Conservation (phyloP, 1,284 basidiomycete genomes). For the Somion occarium region DNA sequence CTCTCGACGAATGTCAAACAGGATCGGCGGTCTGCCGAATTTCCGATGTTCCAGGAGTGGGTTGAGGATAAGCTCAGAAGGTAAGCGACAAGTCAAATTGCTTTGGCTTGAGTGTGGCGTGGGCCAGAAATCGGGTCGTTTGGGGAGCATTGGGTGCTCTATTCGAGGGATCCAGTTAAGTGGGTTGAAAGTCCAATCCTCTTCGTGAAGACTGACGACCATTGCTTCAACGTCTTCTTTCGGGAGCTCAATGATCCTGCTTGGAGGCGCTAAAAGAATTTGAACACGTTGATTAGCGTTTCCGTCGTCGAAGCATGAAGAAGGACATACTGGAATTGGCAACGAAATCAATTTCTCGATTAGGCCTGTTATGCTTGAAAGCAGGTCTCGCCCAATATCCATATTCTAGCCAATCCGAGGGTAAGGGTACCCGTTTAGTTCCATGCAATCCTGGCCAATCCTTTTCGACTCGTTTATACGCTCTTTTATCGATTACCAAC, state of each 20-base stretch:
- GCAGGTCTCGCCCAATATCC: slow-evolving; percentile 27
- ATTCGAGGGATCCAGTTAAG: slow-evolving; percentile 45
- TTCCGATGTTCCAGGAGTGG: slow-evolving; percentile 45
- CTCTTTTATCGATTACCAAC: not conserved
- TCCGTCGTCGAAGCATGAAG: too few relatives aligned
- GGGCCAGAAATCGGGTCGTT: slow-evolving; percentile 42
- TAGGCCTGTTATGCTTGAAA: not conserved
- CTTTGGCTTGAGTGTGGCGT: slow-evolving; percentile 33
- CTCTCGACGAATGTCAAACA: slow-evolving; percentile 41
- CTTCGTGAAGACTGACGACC: slow-evolving; percentile 27
- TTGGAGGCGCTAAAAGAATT: slow-evolving; percentile 17
- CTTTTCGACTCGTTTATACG: slow-evolving; percentile 3
- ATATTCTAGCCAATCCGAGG: slow-evolving; percentile 25
- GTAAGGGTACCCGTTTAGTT: slow-evolving; percentile 10
- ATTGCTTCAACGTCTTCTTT: slow-evolving; percentile 30
- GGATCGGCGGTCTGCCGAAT: slow-evolving; percentile 39
- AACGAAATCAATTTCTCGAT: not conserved
- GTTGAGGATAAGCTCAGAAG: slow-evolving; percentile 47
- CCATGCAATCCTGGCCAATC: not conserved
- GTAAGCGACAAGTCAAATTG: slow-evolving; percentile 17
- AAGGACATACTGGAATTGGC: not conserved
- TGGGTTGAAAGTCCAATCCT: slow-evolving; percentile 31
- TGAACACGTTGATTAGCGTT: too few relatives aligned
- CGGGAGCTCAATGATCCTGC: slow-evolving; percentile 8
- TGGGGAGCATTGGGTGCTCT: slow-evolving; percentile 43